Conservation (phyloP, 148 eudicot species). For the Chenopodium album region DNA sequence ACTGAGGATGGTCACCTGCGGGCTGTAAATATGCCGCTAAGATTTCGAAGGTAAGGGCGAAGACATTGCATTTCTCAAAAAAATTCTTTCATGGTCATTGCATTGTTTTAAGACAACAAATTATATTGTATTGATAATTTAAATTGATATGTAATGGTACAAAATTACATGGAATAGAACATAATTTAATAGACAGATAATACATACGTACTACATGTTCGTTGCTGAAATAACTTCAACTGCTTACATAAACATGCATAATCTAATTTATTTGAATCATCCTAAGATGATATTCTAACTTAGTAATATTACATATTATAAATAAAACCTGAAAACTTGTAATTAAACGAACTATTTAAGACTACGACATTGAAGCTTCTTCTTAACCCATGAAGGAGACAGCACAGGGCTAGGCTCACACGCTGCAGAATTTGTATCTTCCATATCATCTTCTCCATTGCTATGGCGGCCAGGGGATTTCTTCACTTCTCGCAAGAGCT, state of each 20-base stretch:
- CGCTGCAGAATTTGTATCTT: slow-evolving; percentile 13
- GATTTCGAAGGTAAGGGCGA: background rate
- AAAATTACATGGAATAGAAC: background rate
- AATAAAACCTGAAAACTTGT: background rate
- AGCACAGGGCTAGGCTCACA: slow-evolving; percentile 47
- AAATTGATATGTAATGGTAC: background rate
- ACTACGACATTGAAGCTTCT: slow-evolving; percentile 35
- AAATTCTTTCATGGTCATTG: no score
- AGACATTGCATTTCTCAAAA: no score
- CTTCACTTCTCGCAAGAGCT: slow-evolving; percentile 39
- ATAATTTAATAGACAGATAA: background rate
- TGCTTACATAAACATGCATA: background rate
- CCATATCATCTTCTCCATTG: background rate
- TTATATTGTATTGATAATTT: no score
- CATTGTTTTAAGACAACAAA: background rate
- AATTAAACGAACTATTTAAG: slow-evolving; percentile 4
- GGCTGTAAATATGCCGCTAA: background rate
- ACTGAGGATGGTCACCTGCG: background rate
- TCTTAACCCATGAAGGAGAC: slow-evolving; percentile 63
- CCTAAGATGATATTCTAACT: background rate
- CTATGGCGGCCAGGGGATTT: background rate
- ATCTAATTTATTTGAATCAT: background rate
- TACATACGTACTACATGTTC: background rate
- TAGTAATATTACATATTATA: background rate
- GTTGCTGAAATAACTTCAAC: background rate